A percentile compares a stretch with the other conserved stretches of the same genome.
phyloP scores from a whole-genome alignment of 441 rosid genomes.

The Pelargonium cotyledonis region DNA sequence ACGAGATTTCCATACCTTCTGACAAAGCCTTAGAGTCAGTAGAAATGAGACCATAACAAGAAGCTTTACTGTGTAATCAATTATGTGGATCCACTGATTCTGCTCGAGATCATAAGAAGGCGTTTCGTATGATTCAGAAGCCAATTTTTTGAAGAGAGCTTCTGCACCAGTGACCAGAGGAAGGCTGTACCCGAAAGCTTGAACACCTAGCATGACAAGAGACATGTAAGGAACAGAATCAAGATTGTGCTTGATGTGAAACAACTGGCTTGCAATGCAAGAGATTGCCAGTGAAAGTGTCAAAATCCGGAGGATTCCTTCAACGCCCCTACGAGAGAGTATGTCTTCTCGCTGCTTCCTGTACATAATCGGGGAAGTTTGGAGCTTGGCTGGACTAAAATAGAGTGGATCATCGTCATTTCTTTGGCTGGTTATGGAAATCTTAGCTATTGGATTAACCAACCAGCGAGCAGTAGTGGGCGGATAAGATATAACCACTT shows the following conservation, averaged over 20 bases:
- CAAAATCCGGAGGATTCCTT: slow-evolving; percentile 61
- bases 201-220: slow-evolving; percentile 75
- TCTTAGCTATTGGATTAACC: slow-evolving; percentile 58
- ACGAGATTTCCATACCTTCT: slow-evolving; percentile 82
- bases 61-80: slow-evolving; percentile 65
- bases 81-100: slow-evolving; percentile 58
- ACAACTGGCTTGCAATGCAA: slow-evolving; percentile 60
- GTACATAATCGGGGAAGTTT: slow-evolving; percentile 61
- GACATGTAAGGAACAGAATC: slow-evolving; percentile 56
- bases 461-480: slow-evolving; percentile 73
- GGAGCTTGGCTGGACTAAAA: slow-evolving; percentile 43
- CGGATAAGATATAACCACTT: slow-evolving; percentile 60
- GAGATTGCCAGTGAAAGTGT: slow-evolving; percentile 62
- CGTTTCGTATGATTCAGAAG: slow-evolving; percentile 38
- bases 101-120: slow-evolving; percentile 47
- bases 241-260: slow-evolving; percentile 37
- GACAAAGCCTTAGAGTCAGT: slow-evolving; percentile 61
- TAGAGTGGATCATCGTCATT: slow-evolving; percentile 61
- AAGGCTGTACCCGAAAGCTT: slow-evolving; percentile 66
- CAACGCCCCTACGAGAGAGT: slow-evolving; percentile 62
- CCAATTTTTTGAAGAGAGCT: slow-evolving; percentile 52
- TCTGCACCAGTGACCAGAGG: slow-evolving; percentile 80
- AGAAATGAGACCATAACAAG: slow-evolving; percentile 61
- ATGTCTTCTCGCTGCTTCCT: slow-evolving; percentile 69
- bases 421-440: slow-evolving; percentile 59